Conservation (phyloP, 495 filamentous ascomycete species). For the Oidiodendron maius region DNA sequence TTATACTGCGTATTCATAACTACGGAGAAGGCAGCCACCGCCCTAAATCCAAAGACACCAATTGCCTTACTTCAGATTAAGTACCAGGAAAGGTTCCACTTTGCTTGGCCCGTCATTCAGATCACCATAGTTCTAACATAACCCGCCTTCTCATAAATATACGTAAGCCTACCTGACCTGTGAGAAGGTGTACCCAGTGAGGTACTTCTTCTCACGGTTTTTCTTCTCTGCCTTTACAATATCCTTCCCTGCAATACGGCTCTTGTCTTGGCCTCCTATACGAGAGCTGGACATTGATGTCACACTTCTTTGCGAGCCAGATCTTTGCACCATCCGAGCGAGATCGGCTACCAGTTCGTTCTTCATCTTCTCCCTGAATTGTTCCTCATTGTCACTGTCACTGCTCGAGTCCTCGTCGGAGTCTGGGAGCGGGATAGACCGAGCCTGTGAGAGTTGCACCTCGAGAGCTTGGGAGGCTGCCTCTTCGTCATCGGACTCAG, state of each 20-base stretch:
- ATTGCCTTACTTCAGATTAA: no score
- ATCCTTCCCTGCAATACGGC: not conserved
- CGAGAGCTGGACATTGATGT: not conserved
- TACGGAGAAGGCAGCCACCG: no score
- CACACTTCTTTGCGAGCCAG: not conserved
- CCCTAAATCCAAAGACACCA: no score
- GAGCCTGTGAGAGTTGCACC: not conserved
- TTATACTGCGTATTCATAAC: no score
- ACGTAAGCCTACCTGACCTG: not conserved
- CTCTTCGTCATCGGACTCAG: not conserved
- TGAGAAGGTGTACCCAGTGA: not conserved
- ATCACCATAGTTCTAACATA: no score
- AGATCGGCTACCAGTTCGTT: conserved; percentile 11
- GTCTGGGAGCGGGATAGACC: not conserved
- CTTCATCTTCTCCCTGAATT: not conserved
- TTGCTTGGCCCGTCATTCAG: no score
- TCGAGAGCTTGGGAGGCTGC: not conserved
- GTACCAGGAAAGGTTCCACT: no score
- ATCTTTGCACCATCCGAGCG: not conserved
- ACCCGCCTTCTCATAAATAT: no score
- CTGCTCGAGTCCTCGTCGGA: conserved; percentile 4
- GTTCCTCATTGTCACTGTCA: conserved; percentile 1
- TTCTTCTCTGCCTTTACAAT: not conserved
- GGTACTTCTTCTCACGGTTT: not conserved
- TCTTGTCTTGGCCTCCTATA: not conserved